Conservation (phyloP, 768 basidiomycete genomes). For the Sarcomyxa edulis region DNA sequence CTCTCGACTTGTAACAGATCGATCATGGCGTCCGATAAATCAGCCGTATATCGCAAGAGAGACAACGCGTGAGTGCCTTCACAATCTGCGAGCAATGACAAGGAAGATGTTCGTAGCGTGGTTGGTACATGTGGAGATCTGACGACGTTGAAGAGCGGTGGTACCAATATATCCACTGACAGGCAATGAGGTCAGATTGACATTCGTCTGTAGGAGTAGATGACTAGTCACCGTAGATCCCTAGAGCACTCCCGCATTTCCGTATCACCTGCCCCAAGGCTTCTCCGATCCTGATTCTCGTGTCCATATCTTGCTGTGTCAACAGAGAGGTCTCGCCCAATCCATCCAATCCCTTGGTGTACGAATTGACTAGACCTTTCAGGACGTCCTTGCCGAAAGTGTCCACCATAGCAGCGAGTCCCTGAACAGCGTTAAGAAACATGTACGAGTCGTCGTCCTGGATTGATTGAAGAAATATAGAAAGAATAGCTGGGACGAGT, state of each 20-base stretch:
- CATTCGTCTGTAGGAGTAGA: neutral
- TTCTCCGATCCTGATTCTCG: slow-evolving; percentile 76
- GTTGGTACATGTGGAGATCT: slow-evolving; percentile 61
- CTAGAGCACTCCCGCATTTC: slow-evolving; percentile 63
- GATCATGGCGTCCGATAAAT: slow-evolving; percentile 63
- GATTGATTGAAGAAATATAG: slow-evolving; percentile 79
- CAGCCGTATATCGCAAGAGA: slow-evolving; percentile 54
- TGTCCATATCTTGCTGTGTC: slow-evolving; percentile 65
- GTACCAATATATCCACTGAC: slow-evolving; percentile 66
- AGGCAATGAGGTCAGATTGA: slow-evolving; percentile 3
- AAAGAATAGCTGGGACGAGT: slow-evolving; percentile 76
- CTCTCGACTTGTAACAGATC: slow-evolving; percentile 73
- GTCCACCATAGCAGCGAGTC: slow-evolving; percentile 82
- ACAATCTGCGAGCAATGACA: slow-evolving; percentile 69
- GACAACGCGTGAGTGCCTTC: slow-evolving; percentile 59
- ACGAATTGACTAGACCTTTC: slow-evolving; percentile 58
- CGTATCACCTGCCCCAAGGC: slow-evolving; percentile 75
- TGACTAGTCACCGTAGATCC: slow-evolving; percentile 53
- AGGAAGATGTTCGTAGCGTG: slow-evolving; percentile 55
- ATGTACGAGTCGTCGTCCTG: slow-evolving; percentile 96
- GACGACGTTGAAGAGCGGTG: slow-evolving; percentile 61
- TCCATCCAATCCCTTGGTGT: slow-evolving; percentile 49
- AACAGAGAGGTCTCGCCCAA: slow-evolving; percentile 37
- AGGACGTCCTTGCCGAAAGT: slow-evolving; percentile 71
- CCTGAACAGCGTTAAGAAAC: slow-evolving; percentile 89